Conservation (phyloP, 495 filamentous ascomycete genomes). For the Friedmanniomyces endolithicus region DNA sequence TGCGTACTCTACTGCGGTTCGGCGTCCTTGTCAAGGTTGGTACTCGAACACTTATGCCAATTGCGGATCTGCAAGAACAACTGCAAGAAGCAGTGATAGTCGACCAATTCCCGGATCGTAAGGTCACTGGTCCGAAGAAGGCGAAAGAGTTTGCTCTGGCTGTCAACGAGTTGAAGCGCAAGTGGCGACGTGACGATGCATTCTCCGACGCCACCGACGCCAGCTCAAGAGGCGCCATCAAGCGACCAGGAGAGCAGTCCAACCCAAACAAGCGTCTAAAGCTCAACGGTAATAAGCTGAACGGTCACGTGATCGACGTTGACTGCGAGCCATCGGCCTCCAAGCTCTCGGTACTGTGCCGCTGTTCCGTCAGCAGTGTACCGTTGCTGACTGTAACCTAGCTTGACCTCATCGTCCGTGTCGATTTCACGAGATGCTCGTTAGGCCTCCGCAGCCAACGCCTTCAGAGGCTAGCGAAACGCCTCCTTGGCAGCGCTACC, state of each 20-base stretch:
- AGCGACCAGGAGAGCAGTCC: conserved; percentile 1
- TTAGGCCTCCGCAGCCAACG: conserved; percentile 69
- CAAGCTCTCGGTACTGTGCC: conserved; percentile 18
- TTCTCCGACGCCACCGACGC: conserved; percentile 29
- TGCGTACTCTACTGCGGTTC: conserved; percentile 37
- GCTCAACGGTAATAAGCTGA: conserved; percentile 13
- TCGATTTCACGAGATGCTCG: conserved; percentile 76
- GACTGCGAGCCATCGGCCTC: not conserved
- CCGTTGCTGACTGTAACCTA: conserved; percentile 20
- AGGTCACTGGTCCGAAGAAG: conserved; percentile 25
- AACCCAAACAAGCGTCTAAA: conserved; percentile 15
- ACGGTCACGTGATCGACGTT: conserved; percentile 10
- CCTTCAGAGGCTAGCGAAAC: conserved; percentile 50
- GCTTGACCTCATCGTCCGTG: conserved; percentile 54
- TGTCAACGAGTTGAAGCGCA: conserved; percentile 46
- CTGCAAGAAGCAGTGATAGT: conserved; percentile 34
- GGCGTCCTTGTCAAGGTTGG: conserved; percentile 40
- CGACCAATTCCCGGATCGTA: conserved; percentile 23
- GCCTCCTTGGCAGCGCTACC: conserved; percentile 50
- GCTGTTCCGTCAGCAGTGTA: conserved; percentile 1
- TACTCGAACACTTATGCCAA: conserved; percentile 40
- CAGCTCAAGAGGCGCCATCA: conserved; percentile 12
- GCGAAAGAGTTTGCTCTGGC: conserved; percentile 27
- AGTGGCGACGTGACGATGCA: conserved; percentile 41
- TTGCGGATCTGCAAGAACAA: conserved; percentile 39